Conservation (phyloP, 2,329 filamentous ascomycete genomes). For the Microsporum canis region DNA sequence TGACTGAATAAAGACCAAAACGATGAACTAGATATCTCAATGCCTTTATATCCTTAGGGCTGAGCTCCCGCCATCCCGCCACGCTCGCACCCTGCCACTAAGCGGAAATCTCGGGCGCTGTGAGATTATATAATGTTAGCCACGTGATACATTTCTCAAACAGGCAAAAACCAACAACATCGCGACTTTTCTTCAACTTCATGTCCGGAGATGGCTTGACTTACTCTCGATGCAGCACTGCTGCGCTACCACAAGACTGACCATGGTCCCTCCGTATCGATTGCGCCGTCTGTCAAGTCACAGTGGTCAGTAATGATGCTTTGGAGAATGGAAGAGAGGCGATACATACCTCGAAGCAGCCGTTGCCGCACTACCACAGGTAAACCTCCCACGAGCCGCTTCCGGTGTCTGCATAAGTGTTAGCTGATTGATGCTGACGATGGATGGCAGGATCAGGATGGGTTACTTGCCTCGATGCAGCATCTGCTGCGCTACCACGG, state of each 20-base stretch:
- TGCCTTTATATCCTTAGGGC: neutral
- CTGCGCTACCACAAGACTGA: neutral
- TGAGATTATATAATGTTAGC: conserved; percentile 6
- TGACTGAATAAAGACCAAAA: neutral
- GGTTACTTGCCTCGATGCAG: neutral
- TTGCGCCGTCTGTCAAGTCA: neutral
- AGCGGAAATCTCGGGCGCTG: neutral
- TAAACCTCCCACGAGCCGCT: neutral
- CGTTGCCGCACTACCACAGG: neutral
- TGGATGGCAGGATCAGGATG: neutral
- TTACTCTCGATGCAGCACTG: neutral
- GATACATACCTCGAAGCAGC: neutral
- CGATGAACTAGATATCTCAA: neutral
- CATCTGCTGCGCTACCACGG: neutral
- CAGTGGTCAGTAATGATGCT: neutral
- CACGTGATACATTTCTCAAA: neutral
- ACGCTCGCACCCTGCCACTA: neutral
- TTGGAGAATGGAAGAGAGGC: neutral
- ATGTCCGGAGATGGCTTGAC: neutral
- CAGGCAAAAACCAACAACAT: neutral
- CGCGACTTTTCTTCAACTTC: neutral
- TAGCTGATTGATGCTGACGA: neutral
- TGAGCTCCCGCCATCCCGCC: neutral
- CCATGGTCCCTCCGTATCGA: neutral
- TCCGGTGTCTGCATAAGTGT: neutral